A percentile compares a stretch with the other conserved stretches of the same genome.
These are phyloP conservation scores for Teunomyces tritomae DNA, from an alignment of 805 yeast species.

Conservation along the genomic window DNA sequence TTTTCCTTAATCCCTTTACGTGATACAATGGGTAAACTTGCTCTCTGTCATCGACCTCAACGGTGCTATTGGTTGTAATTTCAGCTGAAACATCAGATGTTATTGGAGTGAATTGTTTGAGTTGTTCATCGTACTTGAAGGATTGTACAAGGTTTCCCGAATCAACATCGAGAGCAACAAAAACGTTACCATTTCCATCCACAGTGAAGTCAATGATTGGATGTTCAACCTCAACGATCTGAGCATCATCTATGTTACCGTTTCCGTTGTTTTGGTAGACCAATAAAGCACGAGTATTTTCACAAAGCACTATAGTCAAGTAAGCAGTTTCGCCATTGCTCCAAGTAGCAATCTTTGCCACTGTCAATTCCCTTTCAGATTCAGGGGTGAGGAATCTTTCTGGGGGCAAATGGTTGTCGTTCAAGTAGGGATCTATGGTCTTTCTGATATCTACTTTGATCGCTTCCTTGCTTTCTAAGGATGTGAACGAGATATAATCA, in stretches of 20 bases:
- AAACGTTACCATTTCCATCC: slow-evolving; percentile 15
- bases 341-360: slow-evolving; percentile 43
- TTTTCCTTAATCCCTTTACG: slow-evolving; percentile 51
- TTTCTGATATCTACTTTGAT: slow-evolving; percentile 49
- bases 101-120: not conserved
- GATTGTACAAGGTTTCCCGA: slow-evolving; percentile 17
- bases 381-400: slow-evolving; percentile 54
- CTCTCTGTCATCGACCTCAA: slow-evolving; percentile 31
- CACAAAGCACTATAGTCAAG: slow-evolving; percentile 45
- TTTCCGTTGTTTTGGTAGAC: slow-evolving; percentile 32
- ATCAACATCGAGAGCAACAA: slow-evolving; percentile 34
- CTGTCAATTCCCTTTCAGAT: slow-evolving; percentile 53
- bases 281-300: slow-evolving; percentile 48
- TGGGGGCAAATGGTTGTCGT: slow-evolving; percentile 61
- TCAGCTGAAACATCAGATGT: slow-evolving; percentile 15
- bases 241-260: slow-evolving; percentile 23
- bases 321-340: slow-evolving; percentile 15
- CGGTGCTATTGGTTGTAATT: slow-evolving; percentile 26
- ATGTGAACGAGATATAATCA: slow-evolving; percentile 46
- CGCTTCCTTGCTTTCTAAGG: slow-evolving; percentile 16
- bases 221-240: slow-evolving; percentile 23
- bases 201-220: slow-evolving; percentile 30
- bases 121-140: slow-evolving; percentile 19
- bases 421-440: slow-evolving; percentile 40
- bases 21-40: slow-evolving; percentile 50